phyloP scores from a whole-genome alignment of 768 basidiomycete genomes.

The Lepiota brunneoincarnata region DNA sequence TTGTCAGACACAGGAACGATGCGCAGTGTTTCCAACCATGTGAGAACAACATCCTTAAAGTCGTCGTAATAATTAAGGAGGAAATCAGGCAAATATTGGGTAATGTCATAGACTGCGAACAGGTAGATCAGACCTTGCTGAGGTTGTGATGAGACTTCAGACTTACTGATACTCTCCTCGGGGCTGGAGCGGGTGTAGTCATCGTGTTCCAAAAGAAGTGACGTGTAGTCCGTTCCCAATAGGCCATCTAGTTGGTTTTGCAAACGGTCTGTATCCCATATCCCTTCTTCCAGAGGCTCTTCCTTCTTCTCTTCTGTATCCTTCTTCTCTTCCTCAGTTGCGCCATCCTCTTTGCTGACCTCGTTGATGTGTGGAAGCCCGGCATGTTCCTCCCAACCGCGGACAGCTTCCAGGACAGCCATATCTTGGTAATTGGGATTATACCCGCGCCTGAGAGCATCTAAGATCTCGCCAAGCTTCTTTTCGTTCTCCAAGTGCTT shows the following conservation, averaged over 20 bases:
- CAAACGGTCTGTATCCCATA: slow-evolving; percentile 60
- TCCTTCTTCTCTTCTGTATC: slow-evolving; percentile 33
- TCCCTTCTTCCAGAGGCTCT: slow-evolving; percentile 55
- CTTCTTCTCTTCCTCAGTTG: slow-evolving; percentile 29
- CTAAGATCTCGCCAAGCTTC: slow-evolving; percentile 79
- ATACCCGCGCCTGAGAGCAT: slow-evolving; percentile 77
- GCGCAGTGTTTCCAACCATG: slow-evolving; percentile 64
- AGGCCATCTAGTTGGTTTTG: slow-evolving; percentile 55
- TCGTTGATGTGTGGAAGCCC: slow-evolving; percentile 73
- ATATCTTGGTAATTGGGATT: slow-evolving; percentile 99
- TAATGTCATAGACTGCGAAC: slow-evolving; percentile 68
- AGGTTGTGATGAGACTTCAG: not conserved
- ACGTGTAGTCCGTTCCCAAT: slow-evolving; percentile 65
- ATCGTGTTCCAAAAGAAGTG: slow-evolving; percentile 76
- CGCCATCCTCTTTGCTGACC: slow-evolving; percentile 44
- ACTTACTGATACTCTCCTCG: slow-evolving; percentile 57
- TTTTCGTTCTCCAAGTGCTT: slow-evolving; percentile 74
- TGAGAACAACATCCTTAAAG: slow-evolving; percentile 56
- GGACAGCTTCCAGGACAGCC: slow-evolving; percentile 95
- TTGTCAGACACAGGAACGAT: slow-evolving; percentile 41
- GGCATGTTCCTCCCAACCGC: slow-evolving; percentile 84
- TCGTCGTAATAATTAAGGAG: slow-evolving; percentile 71
- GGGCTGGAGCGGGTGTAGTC: slow-evolving; percentile 53
- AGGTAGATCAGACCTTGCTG: slow-evolving; percentile 3
- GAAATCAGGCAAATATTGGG: slow-evolving; percentile 84